Base-by-base conservation (phyloP, 306 rosid genomes). In the Prunus padus region DNA sequence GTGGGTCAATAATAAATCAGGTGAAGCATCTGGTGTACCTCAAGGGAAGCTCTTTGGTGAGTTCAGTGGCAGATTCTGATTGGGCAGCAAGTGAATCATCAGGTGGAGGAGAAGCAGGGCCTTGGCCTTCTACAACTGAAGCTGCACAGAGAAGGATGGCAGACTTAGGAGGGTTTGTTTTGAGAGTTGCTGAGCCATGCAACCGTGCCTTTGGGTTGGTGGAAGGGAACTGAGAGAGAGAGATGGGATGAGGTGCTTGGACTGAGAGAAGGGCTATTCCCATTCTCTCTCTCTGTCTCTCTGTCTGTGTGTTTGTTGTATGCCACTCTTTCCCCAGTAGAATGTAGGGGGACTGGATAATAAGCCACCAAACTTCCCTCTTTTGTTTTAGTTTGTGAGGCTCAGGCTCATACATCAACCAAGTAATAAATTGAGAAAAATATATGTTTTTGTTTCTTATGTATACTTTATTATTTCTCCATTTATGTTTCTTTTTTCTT, bases 221-320 rank as follows among this genome's bases (percentile, higher is more conserved):
- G 61, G 55, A 47, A 67, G 81, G 70, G 69, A 71, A 57, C 25
- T 67, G 87, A 73, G 54, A 64, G 19, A 84, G 73, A 50, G 63
- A 85, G 28, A 78, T 59, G 46, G 71, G 57, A 61, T 44, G 85
- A 77, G 84, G 84, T 18, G 82, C 66, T 45, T 83, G 80, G 74
- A 83, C 84, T 31, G 88, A 82, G 82, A 87, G 77, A 25, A 85
- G 74, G 67, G 92, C 76, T 65, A 73, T 71, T 55, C 89, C 81
- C 97, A 87, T 89, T 67, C 81, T 82, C 83, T 84, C 56, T 23
- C 40, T 52, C 2, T 25, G 50, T n/a, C 8, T 37, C 0, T 33
- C 9, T 37, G 9, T 8, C 11, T 30, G 0, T 16, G 56, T 51
- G 20, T 51, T 1, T 51, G 19, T 51, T 37, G 37, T 46, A 23